Evolutionary conservation across 164 flowering plant genomes (phyloP).

Genomic region (Kalanchoe fedtschenkoi): DNA sequence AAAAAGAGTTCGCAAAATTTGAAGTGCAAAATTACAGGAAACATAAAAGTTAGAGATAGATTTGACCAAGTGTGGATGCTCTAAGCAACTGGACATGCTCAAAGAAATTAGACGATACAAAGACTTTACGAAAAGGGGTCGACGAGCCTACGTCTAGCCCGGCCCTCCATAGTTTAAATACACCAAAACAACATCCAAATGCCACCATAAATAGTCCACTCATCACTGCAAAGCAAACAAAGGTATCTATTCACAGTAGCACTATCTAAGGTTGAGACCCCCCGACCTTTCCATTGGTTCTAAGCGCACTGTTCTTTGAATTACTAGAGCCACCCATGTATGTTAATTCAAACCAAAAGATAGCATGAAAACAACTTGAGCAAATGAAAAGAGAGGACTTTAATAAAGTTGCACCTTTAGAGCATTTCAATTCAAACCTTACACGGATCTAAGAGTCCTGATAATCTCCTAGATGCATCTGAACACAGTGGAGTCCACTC

Average conservation of each 20-base stretch:
- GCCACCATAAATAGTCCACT: neutral
- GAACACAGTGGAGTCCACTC: neutral
- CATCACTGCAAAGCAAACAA: neutral
- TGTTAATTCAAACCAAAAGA: neutral
- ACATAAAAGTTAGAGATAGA: no score
- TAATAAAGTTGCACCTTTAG: neutral
- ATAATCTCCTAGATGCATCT: neutral
- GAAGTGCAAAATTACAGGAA: no score
- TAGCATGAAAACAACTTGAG: neutral
- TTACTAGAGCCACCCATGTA: neutral
- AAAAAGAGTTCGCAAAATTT: no score
- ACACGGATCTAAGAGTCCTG: neutral
- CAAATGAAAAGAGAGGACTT: neutral
- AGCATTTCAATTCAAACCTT: slow-evolving; percentile 1
- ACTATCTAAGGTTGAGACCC: neutral
- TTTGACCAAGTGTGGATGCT: no score
- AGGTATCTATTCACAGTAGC: neutral
- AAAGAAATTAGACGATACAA: neutral
- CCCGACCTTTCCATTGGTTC: neutral
- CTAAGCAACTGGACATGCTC: no score
- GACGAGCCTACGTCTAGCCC: neutral
- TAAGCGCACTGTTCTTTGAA: neutral
- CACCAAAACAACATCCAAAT: neutral
- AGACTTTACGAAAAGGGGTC: neutral
- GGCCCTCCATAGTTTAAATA: neutral